phyloP scores from a whole-genome alignment of 2,329 filamentous ascomycete genomes.

The Clonostachys solani region DNA sequence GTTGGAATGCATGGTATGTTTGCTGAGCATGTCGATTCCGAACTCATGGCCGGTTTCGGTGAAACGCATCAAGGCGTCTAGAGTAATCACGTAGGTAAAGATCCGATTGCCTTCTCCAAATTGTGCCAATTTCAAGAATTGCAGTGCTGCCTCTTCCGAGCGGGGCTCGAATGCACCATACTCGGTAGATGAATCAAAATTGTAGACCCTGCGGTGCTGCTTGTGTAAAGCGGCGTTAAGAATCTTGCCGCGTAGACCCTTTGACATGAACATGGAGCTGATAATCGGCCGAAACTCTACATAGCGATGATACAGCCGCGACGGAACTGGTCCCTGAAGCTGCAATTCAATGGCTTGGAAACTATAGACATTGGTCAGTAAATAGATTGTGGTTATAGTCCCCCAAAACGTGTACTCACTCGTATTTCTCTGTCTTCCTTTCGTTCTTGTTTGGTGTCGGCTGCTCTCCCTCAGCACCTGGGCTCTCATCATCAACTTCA shows the following conservation, averaged over 20 bases:
- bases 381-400: not conserved
- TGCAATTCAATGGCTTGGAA: slow-evolving; percentile 95
- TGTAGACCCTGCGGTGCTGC: slow-evolving; percentile 86
- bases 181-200: slow-evolving; percentile 73
- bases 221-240: slow-evolving; percentile 84
- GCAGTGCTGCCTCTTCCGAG: slow-evolving; percentile 65
- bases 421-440: slow-evolving; percentile 65
- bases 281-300: slow-evolving; percentile 92
- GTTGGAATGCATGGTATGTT: slow-evolving; percentile 96
- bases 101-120: slow-evolving; percentile 81
- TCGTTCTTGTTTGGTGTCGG: slow-evolving; percentile 18
- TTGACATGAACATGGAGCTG: slow-evolving; percentile 78
- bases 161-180: slow-evolving; percentile 65
- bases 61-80: slow-evolving; percentile 84
- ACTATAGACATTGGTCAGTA: slow-evolving; percentile 32
- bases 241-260: slow-evolving; percentile 73
- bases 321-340: slow-evolving; percentile 76
- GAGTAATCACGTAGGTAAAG: slow-evolving; percentile 87
- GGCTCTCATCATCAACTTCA: slow-evolving; percentile 42
- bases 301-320: slow-evolving; percentile 81
- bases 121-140: slow-evolving; percentile 83
- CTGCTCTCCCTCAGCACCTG: slow-evolving; percentile 7
- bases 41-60: slow-evolving; percentile 96
- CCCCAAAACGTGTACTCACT: slow-evolving; percentile 47
- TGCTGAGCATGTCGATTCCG: slow-evolving; percentile 86